Evolutionary conservation across 345 rosid species (phyloP).

Genomic region (Cardiospermum halicacabum): DNA sequence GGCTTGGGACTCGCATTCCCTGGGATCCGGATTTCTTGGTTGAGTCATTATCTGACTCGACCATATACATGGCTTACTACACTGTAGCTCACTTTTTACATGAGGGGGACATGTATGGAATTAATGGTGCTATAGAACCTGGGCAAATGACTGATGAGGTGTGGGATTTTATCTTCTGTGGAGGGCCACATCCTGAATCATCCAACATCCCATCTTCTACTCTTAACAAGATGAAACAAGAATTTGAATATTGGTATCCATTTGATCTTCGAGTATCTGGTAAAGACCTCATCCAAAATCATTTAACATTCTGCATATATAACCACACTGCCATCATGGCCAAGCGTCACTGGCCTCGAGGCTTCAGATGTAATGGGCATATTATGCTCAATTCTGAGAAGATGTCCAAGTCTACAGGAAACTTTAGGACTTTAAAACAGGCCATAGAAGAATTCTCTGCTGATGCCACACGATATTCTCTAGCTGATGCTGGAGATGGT

Average conservation of each 20-base stretch:
- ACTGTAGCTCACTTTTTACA: slow-evolving; percentile 84
- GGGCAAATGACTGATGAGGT: slow-evolving; percentile 84
- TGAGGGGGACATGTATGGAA: slow-evolving; percentile 72
- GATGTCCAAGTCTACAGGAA: slow-evolving; percentile 97
- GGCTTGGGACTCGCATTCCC: slow-evolving; percentile 95
- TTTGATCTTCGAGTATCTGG: slow-evolving; percentile 95
- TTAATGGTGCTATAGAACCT: slow-evolving; percentile 44
- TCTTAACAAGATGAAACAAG: slow-evolving; percentile 83
- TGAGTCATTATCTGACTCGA: slow-evolving; percentile 89
- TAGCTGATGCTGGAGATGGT: slow-evolving; percentile 98
- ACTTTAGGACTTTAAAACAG: slow-evolving; percentile 80
- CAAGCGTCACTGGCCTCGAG: slow-evolving; percentile 81
- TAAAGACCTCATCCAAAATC: slow-evolving; percentile 96
- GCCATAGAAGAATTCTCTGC: slow-evolving; percentile 87
- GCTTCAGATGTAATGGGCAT: slow-evolving; percentile 92
- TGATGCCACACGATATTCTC: slow-evolving; percentile 79
- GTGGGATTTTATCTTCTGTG: slow-evolving; percentile 84
- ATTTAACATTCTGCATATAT: slow-evolving; percentile 77
- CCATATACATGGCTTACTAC: slow-evolving; percentile 92
- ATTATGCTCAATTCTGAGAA: slow-evolving; percentile 93
- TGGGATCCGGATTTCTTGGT: slow-evolving; percentile 91
- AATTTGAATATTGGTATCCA: slow-evolving; percentile 97
- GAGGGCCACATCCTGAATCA: slow-evolving; percentile 60
- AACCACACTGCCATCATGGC: slow-evolving; percentile 85
- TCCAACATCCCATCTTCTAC: slow-evolving; percentile 50